These are phyloP conservation scores for Silene noctiflora DNA, from an alignment of 179 eudicot species.

Conservation along the genomic window DNA sequence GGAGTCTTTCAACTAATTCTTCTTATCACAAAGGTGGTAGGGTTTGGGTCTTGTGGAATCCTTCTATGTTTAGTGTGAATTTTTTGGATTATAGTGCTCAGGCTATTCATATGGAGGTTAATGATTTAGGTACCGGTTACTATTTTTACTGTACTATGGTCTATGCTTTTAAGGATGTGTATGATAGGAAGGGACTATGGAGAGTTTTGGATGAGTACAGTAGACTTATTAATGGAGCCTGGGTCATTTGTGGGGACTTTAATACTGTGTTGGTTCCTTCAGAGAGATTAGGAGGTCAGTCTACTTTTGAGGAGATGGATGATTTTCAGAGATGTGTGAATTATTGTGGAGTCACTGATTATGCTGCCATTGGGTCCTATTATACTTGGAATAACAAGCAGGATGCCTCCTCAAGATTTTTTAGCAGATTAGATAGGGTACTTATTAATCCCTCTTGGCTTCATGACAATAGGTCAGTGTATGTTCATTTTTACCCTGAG, in stretches of 20 bases:
- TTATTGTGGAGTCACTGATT: neutral
- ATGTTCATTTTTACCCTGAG: too few relatives aligned
- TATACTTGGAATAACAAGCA: neutral
- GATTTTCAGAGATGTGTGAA: neutral
- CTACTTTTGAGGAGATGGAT: too few relatives aligned
- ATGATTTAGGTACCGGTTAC: neutral
- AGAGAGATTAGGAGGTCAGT: too few relatives aligned
- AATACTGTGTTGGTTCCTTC: too few relatives aligned
- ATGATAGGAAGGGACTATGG: neutral
- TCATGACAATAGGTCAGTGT: too few relatives aligned
- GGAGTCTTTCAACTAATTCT: too few relatives aligned
- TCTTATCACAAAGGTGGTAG: neutral
- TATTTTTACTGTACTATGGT: neutral
- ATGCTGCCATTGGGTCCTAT: neutral
- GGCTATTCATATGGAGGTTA: neutral
- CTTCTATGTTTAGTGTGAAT: neutral
- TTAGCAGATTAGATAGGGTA: neutral
- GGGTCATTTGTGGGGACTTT: neutral
- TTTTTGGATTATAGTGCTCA: neutral
- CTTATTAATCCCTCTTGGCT: too few relatives aligned
- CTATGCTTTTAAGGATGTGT: neutral
- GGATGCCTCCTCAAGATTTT: neutral
- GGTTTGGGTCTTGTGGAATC: neutral
- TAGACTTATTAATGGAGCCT: neutral
- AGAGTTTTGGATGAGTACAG: neutral